phyloP scores from a whole-genome alignment of 768 basidiomycete species.

The Clathrus columnatus region DNA sequence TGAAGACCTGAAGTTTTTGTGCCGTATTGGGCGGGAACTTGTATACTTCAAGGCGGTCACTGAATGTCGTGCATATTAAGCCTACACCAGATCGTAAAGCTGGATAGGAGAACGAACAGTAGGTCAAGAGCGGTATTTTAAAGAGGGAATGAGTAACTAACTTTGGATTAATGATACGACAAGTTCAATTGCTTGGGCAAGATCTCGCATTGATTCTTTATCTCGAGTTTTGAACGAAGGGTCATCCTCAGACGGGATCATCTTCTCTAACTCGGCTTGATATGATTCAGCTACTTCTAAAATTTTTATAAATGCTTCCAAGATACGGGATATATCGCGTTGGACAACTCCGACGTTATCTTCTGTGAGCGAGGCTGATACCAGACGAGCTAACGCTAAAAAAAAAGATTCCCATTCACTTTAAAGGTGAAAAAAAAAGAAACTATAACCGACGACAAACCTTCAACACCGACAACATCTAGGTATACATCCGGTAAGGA shows the following conservation, averaged over 20 bases:
- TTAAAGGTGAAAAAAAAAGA: background rate
- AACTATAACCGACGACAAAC: constrained; percentile 29
- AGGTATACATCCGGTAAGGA: constrained; percentile 53
- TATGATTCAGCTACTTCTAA: constrained; percentile 59
- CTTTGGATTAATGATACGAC: constrained; percentile 50
- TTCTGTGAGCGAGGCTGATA: constrained; percentile 66
- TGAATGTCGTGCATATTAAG: constrained; percentile 63
- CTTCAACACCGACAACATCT: constrained; percentile 53
- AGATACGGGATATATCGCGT: constrained; percentile 70
- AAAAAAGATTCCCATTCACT: background rate
- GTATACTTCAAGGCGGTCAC: constrained; percentile 65
- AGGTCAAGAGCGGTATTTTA: background rate
- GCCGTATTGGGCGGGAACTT: constrained; percentile 67
- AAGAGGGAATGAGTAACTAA: constrained; percentile 27
- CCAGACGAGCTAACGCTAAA: constrained; percentile 56
- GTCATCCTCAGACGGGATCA: constrained; percentile 30
- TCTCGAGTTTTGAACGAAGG: background rate
- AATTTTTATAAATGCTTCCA: constrained; percentile 68
- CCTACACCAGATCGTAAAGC: constrained; percentile 61
- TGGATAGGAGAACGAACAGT: constrained; percentile 19
- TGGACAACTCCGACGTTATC: constrained; percentile 81
- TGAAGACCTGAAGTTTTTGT: constrained; percentile 57
- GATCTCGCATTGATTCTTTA: constrained; percentile 27
- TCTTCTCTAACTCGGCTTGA: constrained; percentile 40
- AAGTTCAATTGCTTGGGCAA: constrained; percentile 45